Base-by-base conservation (phyloP, 108 stramenopile species). In the Epithemia pelagica region DNA sequence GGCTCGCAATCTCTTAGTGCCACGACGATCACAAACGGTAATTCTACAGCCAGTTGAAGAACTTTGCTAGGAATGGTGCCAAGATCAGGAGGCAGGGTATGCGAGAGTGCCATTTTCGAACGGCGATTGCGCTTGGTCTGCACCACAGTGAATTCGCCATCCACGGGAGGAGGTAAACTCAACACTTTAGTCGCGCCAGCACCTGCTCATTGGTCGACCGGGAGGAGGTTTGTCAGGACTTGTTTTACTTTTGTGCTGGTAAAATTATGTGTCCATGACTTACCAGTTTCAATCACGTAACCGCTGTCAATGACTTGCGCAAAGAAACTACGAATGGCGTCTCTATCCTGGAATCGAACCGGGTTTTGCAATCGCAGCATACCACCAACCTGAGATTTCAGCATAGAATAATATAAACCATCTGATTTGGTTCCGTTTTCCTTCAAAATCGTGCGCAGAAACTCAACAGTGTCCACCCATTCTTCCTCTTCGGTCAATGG, bases 231-330 rank as follows among this genome's bases (percentile, higher is more conserved):
- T n/a, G n/a, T n/a, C n/a, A n/a, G n/a, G n/a, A n/a, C n/a, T n/a
- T n/a, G n/a, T n/a, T n/a, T n/a, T n/a, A n/a, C n/a, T n/a, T n/a
- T n/a, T n/a, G n/a, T n/a, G n/a, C n/a, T n/a, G n/a, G n/a, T n/a
- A n/a, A n/a, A n/a, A n/a, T n/a, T n/a, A n/a, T n/a, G n/a, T n/a
- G n/a, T n/a, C n/a, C n/a, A n/a, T 46, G 37, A 15, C 37, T 70
- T 58, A 18, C 75, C 75, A 7, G 8, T 24, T 33, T 76, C 75
- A 19, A 52, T 54, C 18, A 76, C 75, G 22, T 66, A 22, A 20
- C 75, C 69, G 2, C 29, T 28, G 26, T 51, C 62, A 57, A 76
- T 68, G 20, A 59, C 70, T 3, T 53, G 28, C 1, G 28, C 24
- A 22, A 76, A 54, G 58, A 71, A 76, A 2, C 30, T 23, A 25